Percentiles rank a stretch among this genome's conserved stretches.
Evolutionary conservation across 2,329 filamentous ascomycete genomes (phyloP).

Genomic region (Exophiala sp.): DNA sequence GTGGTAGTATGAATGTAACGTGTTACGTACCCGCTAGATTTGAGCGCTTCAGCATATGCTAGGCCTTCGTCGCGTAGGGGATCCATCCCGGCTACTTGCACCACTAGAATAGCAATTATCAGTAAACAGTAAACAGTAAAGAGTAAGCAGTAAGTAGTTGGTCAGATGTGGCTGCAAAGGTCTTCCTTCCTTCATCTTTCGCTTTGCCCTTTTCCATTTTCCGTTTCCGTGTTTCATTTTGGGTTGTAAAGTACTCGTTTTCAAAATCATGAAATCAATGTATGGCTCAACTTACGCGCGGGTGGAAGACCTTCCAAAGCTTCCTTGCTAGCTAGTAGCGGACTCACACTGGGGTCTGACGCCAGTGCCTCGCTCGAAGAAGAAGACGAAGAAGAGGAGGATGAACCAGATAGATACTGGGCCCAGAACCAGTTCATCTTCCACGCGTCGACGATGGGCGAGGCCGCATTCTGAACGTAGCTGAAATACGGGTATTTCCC

Average conservation of each 20-base stretch:
- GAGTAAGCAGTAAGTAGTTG: too few species aligned
- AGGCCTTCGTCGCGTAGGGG: conserved; percentile 27
- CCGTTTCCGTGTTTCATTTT: too few species aligned
- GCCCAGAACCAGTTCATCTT: conserved; percentile 37
- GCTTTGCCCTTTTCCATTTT: too few species aligned
- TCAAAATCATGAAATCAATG: too few species aligned
- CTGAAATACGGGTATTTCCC: not conserved
- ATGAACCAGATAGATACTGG: conserved; percentile 32
- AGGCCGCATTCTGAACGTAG: conserved; percentile 39
- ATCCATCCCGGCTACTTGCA: conserved; percentile 29
- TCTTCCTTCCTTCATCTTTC: too few species aligned
- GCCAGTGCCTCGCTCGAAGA: conserved; percentile 31
- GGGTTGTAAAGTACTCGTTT: too few species aligned
- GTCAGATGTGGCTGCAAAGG: too few species aligned
- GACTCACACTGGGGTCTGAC: conserved; percentile 16
- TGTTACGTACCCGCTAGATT: not conserved
- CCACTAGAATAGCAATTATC: not conserved
- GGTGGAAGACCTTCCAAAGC: conserved; percentile 33
- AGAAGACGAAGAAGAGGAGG: too few species aligned
- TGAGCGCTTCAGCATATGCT: conserved; percentile 23
- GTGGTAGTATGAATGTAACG: too few species aligned
- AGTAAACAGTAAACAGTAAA: too few species aligned
- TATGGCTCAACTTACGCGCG: conserved; percentile 30
- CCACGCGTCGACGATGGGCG: conserved; percentile 31
- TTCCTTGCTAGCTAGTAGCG: conserved; percentile 31